Conservation (phyloP, 176 grass and related monocot species). For the Oryza longistaminata region DNA sequence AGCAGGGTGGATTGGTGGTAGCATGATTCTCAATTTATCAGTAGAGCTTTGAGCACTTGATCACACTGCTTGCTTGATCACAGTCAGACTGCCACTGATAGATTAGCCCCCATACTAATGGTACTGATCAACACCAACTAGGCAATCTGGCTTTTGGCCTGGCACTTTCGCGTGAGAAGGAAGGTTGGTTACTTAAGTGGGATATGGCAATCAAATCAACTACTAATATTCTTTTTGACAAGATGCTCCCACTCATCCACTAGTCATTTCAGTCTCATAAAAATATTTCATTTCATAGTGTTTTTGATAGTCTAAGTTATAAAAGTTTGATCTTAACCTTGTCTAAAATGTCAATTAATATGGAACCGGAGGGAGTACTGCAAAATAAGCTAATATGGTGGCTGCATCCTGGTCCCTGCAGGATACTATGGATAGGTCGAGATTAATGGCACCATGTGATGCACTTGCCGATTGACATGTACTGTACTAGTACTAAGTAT, state of each 20-base stretch:
- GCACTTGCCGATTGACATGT: too few relatives aligned
- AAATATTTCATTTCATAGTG: neutral
- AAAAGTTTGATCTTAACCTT: too few relatives aligned
- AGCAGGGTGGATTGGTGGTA: neutral
- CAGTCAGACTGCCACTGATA: constrained; percentile 5
- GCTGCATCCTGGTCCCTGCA: too few relatives aligned
- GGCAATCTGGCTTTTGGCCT: constrained; percentile 45
- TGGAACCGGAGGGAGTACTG: too few relatives aligned
- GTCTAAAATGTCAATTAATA: too few relatives aligned
- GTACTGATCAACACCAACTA: constrained; percentile 39
- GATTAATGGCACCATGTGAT: too few relatives aligned
- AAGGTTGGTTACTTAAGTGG: constrained; percentile 47
- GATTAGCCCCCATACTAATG: constrained; percentile 32
- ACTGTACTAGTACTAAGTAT: neutral
- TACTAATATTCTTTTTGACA: constrained; percentile 47
- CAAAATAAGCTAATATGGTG: too few relatives aligned
- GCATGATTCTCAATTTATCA: neutral
- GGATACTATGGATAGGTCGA: too few relatives aligned
- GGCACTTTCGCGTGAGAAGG: constrained; percentile 35
- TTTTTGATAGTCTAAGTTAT: too few relatives aligned
- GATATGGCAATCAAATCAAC: constrained; percentile 38
- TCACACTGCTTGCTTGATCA: constrained; percentile 45
- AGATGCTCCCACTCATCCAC: constrained; percentile 14
- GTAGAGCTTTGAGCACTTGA: constrained; percentile 25
- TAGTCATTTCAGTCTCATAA: neutral